phyloP scores from a whole-genome alignment of 495 filamentous ascomycete species.

The Penicillium cataractarum region DNA sequence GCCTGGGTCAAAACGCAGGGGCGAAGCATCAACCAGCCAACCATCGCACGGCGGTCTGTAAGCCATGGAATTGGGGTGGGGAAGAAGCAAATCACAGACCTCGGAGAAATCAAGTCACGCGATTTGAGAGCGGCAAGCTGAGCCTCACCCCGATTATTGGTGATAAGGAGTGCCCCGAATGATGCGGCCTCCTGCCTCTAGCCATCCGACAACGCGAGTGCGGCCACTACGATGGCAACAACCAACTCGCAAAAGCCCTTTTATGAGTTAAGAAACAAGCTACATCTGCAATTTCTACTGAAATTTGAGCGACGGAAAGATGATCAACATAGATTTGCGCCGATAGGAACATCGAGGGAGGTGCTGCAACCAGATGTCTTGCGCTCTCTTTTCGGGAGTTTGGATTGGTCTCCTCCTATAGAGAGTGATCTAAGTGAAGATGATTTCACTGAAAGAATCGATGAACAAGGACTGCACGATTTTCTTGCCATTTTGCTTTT shows the following conservation, averaged over 20 bases:
- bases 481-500: not conserved
- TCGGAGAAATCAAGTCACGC: not conserved
- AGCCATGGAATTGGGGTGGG: not conserved
- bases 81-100: not conserved
- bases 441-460: not conserved
- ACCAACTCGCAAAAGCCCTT: not conserved
- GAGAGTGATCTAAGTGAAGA: not conserved
- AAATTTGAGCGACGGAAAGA: not conserved
- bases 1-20: not conserved
- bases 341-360: not conserved
- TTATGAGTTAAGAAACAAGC: not conserved
- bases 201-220: not conserved
- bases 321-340: not conserved
- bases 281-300: not conserved
- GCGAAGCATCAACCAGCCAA: conserved; percentile 1
- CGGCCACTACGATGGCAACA: not conserved
- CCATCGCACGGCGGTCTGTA: not conserved
- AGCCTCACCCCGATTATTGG: not conserved
- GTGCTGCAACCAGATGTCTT: not conserved
- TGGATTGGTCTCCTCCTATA: not conserved
- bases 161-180: not conserved
- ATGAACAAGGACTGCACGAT: not conserved
- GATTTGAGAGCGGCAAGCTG: not conserved
- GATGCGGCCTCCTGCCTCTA: not conserved
- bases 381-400: not conserved